phyloP scores from a whole-genome alignment of 2,329 filamentous ascomycete genomes.

The Fusarium denticulatum region DNA sequence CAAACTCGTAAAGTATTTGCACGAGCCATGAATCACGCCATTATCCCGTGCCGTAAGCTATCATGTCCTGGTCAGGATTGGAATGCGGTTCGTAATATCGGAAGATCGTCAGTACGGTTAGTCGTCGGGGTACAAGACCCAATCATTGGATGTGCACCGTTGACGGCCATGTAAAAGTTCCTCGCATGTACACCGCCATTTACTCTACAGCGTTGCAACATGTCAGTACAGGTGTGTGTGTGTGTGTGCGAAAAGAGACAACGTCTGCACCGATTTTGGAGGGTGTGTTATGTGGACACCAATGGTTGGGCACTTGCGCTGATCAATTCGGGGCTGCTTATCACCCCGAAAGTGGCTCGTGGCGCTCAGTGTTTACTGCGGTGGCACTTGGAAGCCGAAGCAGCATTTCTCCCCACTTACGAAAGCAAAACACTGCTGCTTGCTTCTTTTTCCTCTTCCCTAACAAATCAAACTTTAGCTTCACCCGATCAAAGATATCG shows the following conservation, averaged over 20 bases:
- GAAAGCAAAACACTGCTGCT: neutral
- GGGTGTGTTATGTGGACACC: neutral
- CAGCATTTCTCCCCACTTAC: neutral
- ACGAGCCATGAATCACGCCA: neutral
- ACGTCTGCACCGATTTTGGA: neutral
- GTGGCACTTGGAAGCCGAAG: too few relatives aligned
- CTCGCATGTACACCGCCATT: neutral
- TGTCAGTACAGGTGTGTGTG: neutral
- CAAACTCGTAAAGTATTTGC: neutral
- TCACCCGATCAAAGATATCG: neutral
- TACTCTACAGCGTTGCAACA: neutral
- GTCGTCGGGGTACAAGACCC: neutral
- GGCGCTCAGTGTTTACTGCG: neutral
- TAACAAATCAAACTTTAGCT: neutral
- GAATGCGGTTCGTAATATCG: neutral
- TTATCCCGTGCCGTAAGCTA: neutral
- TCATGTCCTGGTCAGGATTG: fast-evolving
- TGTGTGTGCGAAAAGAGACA: neutral
- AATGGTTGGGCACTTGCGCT: neutral
- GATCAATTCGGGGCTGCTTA: neutral
- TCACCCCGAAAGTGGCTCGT: neutral
- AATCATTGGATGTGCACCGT: neutral
- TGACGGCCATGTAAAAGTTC: neutral
- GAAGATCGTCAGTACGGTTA: neutral
- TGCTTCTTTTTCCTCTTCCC: neutral